Evolutionary conservation across 2,329 filamentous ascomycete species (phyloP).

Genomic region (Erysiphe pulchra): DNA sequence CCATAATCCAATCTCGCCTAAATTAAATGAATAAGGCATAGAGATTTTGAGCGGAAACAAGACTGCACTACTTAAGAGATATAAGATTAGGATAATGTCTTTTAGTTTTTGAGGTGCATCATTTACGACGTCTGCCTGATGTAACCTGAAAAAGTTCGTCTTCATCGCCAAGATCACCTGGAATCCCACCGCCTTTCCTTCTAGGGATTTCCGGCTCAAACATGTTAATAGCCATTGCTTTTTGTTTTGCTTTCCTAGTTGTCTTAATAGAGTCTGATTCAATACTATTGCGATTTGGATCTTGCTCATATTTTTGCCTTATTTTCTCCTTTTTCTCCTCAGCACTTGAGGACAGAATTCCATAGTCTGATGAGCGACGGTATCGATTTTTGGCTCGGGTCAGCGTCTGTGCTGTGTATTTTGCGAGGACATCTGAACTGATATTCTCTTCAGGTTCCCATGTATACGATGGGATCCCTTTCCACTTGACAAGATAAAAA

Average conservation of each 20-base stretch:
- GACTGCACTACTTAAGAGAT: too few relatives aligned
- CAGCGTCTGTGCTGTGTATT: neutral
- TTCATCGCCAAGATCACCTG: slow-evolving; percentile 1
- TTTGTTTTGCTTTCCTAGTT: slow-evolving; percentile 1
- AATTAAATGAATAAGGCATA: too few relatives aligned
- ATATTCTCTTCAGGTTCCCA: slow-evolving; percentile 11
- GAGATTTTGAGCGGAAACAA: too few relatives aligned
- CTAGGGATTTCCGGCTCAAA: neutral
- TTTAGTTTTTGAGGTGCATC: too few relatives aligned
- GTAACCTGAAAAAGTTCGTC: neutral
- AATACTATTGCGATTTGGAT: neutral
- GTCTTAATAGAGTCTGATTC: neutral
- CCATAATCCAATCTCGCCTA: too few relatives aligned
- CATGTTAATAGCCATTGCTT: neutral
- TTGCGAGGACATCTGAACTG: neutral
- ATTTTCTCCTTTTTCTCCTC: neutral
- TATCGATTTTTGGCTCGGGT: neutral
- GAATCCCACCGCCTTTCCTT: neutral
- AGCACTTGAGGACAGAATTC: neutral
- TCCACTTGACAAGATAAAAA: slow-evolving; percentile 11
- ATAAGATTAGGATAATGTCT: too few relatives aligned
- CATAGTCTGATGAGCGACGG: neutral
- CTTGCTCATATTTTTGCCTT: neutral
- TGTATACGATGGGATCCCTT: slow-evolving; percentile 5
- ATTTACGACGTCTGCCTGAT: neutral